Conservation (phyloP, 1,284 basidiomycete species). For the Tetrapyrgos nigripes region DNA sequence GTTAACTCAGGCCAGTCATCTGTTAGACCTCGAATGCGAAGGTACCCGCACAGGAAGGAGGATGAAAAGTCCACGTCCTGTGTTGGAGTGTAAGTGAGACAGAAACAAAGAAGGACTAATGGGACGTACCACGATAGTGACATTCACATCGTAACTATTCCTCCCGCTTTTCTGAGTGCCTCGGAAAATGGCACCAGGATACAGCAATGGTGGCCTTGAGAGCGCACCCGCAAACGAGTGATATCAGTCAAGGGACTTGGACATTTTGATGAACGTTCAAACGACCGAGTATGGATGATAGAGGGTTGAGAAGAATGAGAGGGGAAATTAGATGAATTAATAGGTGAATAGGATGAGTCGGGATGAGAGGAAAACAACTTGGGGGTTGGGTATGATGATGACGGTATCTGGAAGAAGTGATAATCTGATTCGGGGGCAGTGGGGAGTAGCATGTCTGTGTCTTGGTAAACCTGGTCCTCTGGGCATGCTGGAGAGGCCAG, state of each 20-base stretch:
- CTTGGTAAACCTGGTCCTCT: constrained; percentile 5
- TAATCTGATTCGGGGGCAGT: constrained; percentile 2
- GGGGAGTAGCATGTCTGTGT: constrained; percentile 4
- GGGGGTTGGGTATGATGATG: constrained; percentile 1
- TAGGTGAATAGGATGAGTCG: constrained; percentile 7
- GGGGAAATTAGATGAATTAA: constrained; percentile 12
- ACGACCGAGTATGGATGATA: constrained; percentile 1
- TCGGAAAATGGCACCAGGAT: constrained; percentile 79
- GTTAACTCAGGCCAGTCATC: constrained; percentile 91
- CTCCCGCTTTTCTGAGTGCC: constrained; percentile 87
- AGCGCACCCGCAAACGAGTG: constrained; percentile 74
- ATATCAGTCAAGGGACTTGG: constrained; percentile 75
- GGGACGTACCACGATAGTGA: constrained; percentile 76
- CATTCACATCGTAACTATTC: constrained; percentile 85
- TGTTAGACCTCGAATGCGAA: constrained; percentile 88
- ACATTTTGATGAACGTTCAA: constrained; percentile 13
- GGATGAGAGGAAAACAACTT: not conserved
- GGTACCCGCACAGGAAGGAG: constrained; percentile 86
- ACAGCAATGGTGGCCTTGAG: constrained; percentile 82
- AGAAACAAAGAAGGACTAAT: constrained; percentile 7
- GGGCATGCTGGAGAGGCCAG: not conserved
- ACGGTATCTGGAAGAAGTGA: not conserved
- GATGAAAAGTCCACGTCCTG: constrained; percentile 85
- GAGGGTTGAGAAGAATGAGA: constrained; percentile 5
- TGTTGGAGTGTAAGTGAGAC: constrained; percentile 4